Evolutionary conservation across 371 early-diverging fungal species (phyloP).

Genomic region (Mortierella sp.): DNA sequence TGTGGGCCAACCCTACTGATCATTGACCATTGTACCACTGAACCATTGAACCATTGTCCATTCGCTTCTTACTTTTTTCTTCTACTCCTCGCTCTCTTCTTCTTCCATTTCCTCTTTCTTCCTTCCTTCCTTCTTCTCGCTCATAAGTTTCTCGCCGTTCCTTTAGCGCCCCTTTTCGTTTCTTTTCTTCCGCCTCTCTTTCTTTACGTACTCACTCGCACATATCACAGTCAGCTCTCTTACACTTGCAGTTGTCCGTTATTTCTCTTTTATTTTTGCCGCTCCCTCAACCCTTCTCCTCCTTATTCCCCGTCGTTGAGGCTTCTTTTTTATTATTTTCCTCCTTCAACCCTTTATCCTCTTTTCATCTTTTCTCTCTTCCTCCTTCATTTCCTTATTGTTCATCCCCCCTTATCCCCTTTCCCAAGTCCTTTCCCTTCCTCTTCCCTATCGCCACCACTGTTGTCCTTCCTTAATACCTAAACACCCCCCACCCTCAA

Average conservation of each 20-base stretch:
- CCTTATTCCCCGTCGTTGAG: neutral
- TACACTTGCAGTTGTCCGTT: neutral
- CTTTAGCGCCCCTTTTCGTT: neutral
- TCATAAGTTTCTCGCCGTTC: neutral
- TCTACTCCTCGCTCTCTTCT: neutral
- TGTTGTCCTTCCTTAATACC: neutral
- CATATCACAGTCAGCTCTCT: neutral
- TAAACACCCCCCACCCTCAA: neutral
- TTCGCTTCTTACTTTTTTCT: neutral
- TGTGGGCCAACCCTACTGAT: no score
- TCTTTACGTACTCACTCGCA: neutral
- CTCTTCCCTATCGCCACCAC: neutral
- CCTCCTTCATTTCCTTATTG: neutral
- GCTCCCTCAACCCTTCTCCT: no score
- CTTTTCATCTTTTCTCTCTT: neutral
- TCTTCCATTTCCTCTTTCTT: neutral
- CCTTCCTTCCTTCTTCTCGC: neutral
- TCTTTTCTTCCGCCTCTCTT: neutral
- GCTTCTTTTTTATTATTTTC: neutral
- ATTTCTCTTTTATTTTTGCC: conserved; percentile 9
- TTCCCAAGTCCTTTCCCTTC: neutral
- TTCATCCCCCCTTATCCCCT: neutral
- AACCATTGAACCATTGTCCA: neutral
- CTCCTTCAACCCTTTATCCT: neutral
- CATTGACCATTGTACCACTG: neutral